These are phyloP conservation scores for Neobulgaria alba DNA, from an alignment of 2,329 filamentous ascomycete species.

Conservation along the genomic window DNA sequence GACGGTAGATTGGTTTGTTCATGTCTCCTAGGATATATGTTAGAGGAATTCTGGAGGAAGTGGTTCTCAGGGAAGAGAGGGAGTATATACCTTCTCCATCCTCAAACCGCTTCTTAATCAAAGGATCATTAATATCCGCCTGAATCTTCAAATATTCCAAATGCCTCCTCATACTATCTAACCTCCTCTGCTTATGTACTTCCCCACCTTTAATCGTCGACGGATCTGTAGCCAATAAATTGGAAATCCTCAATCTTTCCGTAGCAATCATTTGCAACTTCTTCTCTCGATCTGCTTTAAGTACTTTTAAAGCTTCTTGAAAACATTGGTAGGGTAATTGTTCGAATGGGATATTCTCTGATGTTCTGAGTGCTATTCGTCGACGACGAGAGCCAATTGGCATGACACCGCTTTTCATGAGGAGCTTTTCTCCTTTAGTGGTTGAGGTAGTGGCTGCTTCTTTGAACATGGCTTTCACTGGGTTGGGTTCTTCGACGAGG, in stretches of 20 bases:
- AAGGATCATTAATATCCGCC: conserved; percentile 89
- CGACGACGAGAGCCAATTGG: conserved; percentile 81
- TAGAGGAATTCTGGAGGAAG: too few species aligned
- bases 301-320: conserved; percentile 82
- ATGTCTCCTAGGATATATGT: too few species aligned
- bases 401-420: conserved; percentile 59
- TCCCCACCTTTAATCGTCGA: conserved; percentile 53
- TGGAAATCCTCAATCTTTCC: conserved; percentile 60
- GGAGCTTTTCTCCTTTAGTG: conserved; percentile 53
- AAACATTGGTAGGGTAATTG: conserved; percentile 96
- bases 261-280: conserved; percentile 67
- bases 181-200: conserved; percentile 52
- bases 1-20: conserved; percentile 91
- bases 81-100: conserved; percentile 67
- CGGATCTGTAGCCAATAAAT: conserved; percentile 50
- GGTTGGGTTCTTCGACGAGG: conserved; percentile 30
- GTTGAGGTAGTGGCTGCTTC: conserved; percentile 63
- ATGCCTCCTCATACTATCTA: conserved; percentile 62
- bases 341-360: conserved; percentile 70
- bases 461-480: conserved; percentile 35
- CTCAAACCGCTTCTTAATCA: conserved; percentile 90
- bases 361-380: conserved; percentile 58
- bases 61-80: conserved; percentile 23
- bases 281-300: conserved; percentile 70
- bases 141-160: conserved; percentile 76